Evolutionary conservation across 108 stramenopile species (phyloP), one percentile per base, ranked within the genome.

Genomic region (Skeletonema potamos): DNA sequence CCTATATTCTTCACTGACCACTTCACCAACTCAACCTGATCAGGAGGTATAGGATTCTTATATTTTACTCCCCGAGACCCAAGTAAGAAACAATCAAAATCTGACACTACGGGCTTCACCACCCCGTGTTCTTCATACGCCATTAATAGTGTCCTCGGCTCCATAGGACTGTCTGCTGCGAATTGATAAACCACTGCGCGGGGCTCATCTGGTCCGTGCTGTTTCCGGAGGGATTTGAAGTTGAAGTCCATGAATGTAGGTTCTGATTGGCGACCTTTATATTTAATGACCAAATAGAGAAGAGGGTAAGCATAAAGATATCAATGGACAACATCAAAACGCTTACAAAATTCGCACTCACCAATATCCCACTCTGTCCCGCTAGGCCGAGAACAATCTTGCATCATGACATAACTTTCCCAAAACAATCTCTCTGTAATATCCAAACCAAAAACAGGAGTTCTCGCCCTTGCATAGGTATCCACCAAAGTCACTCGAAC

Each of bases 81-180:
- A 7, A 84, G 75, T 9, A 84, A 55, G 72, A 88, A 88, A 39
- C 80, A 81, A 65, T 88, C 87, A 56, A 88, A 85, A 78, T 88
- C 87, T 55, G 79, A 81, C 17, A 82, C 84, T 7, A 83, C 82
- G 3, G 87, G 87, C 30, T 85, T 77, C 6, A 88, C 83, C 9
- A 64, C 63, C 17, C 68, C 68, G 27, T 83, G 18, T 64, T 88
- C 87, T 65, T 85, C 84, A 37, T 87, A 87, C 2, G 86, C 87
- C 57, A 87, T 63, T 36, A 87, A 58, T 3, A 87, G 62, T 13
- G 65, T 68, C 27, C 66, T 34, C 7, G 87, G 85, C 55, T 78
- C 62, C 84, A 85, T 81, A 11, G 86, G 84, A 51, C 63, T 56
- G 13, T 46, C 1, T 3, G 57, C 57, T 10, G 72, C 55, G 32